A percentile compares a stretch with the other conserved stretches of the same genome.
Conservation (phyloP, 257 asterid species). For the Solanum bulbocastanum region DNA sequence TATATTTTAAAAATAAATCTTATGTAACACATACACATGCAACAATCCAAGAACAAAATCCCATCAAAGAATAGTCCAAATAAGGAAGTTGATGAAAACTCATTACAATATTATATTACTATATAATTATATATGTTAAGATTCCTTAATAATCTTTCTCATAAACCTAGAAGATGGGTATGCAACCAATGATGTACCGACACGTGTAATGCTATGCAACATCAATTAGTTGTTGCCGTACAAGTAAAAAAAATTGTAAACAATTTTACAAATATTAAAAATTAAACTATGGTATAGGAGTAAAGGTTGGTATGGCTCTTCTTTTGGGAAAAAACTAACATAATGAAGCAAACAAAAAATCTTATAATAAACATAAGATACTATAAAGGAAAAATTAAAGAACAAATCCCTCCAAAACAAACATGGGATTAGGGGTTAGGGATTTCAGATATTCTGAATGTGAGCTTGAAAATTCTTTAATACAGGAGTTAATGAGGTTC, state of each 20-base stretch:
- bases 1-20: not conserved
- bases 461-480: constrained; percentile 7
- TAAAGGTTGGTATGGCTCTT: constrained; percentile 45
- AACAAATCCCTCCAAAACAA: constrained; percentile 24
- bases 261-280: not conserved
- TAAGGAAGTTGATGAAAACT: constrained; percentile 41
- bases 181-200: constrained; percentile 14
- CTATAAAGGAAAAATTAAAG: not conserved
- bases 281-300: constrained; percentile 3
- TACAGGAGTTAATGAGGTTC: not conserved
- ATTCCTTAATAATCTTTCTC: constrained; percentile 29
- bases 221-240: constrained; percentile 26
- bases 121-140: constrained; percentile 23
- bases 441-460: constrained; percentile 22
- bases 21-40: not conserved
- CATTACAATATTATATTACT: constrained; percentile 8
- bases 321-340: constrained; percentile 26
- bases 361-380: not conserved
- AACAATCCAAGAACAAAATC: constrained; percentile 22
- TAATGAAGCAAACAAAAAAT: not conserved
- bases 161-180: constrained; percentile 17
- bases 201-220: constrained; percentile 14
- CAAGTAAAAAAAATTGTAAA: constrained; percentile 6
- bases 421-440: constrained; percentile 27
- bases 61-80: constrained; percentile 18